Base-by-base conservation (phyloP, 73 alveolate species). In the Halteria grandinella region DNA sequence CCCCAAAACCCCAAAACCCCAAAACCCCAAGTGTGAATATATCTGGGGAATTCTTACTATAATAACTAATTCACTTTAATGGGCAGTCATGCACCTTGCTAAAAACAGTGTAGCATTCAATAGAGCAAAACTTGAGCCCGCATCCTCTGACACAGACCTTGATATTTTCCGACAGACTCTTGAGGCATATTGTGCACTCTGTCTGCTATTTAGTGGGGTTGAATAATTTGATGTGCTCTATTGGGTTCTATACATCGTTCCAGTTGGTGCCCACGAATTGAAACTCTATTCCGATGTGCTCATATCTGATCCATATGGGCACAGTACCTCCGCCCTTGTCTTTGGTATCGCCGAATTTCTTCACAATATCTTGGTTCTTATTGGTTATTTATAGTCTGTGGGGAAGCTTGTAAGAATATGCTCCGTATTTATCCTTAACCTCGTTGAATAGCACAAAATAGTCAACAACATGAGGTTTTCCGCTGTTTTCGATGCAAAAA, bases 321-420 rank as follows among this genome's bases (percentile, higher is more conserved):
- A 55, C 52, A 10, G 41, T 10, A 6, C 86, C 86, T n/a, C 86
- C 86, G 5, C 86, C 75, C 25, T 74, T 74, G 2, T 50, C 12
- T 17, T 34, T 29, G 28, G 86, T 33, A 36, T 74, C 86, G 17
- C 86, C 86, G 27, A 74, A 39, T 29, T 28, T 74, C 12, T 20
- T n/a, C 0, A 74, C 69, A 5, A 74, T 36, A 10, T 55, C 53
- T n/a, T 40, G 12, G 25, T 74, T 74, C 15, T 10, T 23, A 1
- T 6, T 27, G 1, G 34, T 49, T 69, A 60, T 55, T 1, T 17
- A 17, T n/a, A 74, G 52, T 15, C 43, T 21, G 27, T 37, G 41
- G n/a, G 86, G 86, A 11, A 74, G 77, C 11, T 5, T n/a, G 6
- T 17, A 32, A 7, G 51, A 37, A 20, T 3, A 57, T 29, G 6